Evolutionary conservation across 208 protist species (phyloP), one percentile per base, ranked within the genome.

Genomic region (Acanthamoeba lenticulata): DNA sequence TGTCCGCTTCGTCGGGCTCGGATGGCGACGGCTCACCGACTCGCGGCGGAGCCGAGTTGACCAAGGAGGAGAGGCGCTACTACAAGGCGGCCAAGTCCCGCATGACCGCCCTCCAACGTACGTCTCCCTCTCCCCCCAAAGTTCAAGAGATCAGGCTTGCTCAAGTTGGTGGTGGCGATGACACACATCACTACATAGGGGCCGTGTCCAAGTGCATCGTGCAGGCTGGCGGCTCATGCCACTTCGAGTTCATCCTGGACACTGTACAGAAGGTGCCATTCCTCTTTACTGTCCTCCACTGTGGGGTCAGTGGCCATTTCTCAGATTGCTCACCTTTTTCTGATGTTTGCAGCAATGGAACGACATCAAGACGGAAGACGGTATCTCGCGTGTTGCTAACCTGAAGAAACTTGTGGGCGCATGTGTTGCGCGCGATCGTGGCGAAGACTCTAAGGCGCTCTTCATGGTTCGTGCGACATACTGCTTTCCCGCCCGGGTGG

Each of bases 191-290:
- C n/a, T 9, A 13, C 21, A n/a, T 27, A 90, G 83, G 52, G 19
- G 65, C 83, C 19, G 57, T 90, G 34, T 90, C 83, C 9, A 47
- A 90, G 42, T 69, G 52, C 42, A 90, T 90, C 47, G 34, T 67
- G 32, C 83, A 90, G 36, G 60, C 83, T 21, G 83, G 83, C 34
- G 83, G 83, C 47, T 90, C 83, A 32, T 90, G 83, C 6, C 83
- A 90, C 42, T 90, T 90, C 38, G 83, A 90, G 19, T 90, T 90
- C 40, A 90, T 90, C 27, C 52, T 90, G 19, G 83, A 90, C 34
- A 69, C 83, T 65, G 83, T 90, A 32, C 47, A 67, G 38, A 90
- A 90, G 83, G 83, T 90, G 38, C 15, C 52, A 32, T 21, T 0
- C 0, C 40, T 21, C 45, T 42, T 19, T 67, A 1, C n/a, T 9